phyloP scores from a whole-genome alignment of 805 yeast species.

The Yarrowia deformans region DNA sequence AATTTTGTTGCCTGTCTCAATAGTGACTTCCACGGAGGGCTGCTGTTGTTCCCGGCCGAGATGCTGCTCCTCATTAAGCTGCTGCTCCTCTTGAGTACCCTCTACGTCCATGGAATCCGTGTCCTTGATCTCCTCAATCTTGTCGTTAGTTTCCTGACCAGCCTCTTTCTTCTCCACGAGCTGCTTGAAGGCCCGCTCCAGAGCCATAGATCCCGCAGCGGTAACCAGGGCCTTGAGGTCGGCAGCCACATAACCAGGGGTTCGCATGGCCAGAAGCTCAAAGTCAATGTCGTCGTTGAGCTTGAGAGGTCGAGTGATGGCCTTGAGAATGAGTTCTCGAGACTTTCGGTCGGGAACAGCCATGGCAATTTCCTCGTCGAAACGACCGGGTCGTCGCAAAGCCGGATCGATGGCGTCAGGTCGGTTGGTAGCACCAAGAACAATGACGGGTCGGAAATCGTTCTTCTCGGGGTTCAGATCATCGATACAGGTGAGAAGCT shows the following conservation, averaged over 20 bases:
- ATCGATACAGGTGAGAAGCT: slow-evolving; percentile 91
- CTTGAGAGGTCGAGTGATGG: slow-evolving; percentile 73
- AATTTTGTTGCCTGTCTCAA: too few relatives aligned
- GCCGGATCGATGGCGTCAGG: slow-evolving; percentile 97
- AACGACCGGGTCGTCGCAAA: slow-evolving; percentile 93
- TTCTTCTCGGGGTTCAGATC: slow-evolving; percentile 88
- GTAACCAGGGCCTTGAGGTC: slow-evolving; percentile 92
- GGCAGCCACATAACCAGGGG: slow-evolving; percentile 98
- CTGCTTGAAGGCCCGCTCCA: slow-evolving; percentile 83
- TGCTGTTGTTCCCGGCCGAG: too few relatives aligned
- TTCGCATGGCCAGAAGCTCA: slow-evolving; percentile 78
- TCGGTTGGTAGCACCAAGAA: slow-evolving; percentile 95
- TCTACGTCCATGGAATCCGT: slow-evolving; percentile 51
- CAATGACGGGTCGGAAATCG: slow-evolving; percentile 89
- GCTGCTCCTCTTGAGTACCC: slow-evolving; percentile 46
- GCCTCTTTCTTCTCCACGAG: slow-evolving; percentile 45
- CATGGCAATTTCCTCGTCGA: slow-evolving; percentile 91
- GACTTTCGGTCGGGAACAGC: slow-evolving; percentile 93
- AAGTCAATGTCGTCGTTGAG: slow-evolving; percentile 76
- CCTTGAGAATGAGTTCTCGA: slow-evolving; percentile 73
- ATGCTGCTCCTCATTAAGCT: slow-evolving; percentile 19
- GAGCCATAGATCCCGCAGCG: slow-evolving; percentile 94
- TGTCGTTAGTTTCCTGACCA: slow-evolving; percentile 39
- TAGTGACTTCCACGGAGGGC: too few relatives aligned
- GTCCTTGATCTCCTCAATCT: slow-evolving; percentile 41